phyloP scores from a whole-genome alignment of 2,329 filamentous ascomycete species.

The Fusarium oxysporum region DNA sequence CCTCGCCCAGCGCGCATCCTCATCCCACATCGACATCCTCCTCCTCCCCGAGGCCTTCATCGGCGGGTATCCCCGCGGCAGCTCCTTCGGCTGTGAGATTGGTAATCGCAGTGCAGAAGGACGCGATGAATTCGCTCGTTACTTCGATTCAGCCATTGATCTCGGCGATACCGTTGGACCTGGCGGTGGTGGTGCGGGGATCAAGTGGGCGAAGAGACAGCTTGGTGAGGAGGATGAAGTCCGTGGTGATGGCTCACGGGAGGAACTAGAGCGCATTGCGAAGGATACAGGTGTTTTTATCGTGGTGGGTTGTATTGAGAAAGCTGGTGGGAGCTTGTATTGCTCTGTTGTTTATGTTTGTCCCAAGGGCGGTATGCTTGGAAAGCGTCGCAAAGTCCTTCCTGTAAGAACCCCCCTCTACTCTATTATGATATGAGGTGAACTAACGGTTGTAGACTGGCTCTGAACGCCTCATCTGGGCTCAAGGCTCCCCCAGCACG shows the following conservation, averaged over 20 bases:
- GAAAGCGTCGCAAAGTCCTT: conserved; percentile 93
- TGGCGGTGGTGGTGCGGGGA: conserved; percentile 72
- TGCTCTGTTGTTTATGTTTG: conserved; percentile 87
- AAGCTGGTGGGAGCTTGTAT: conserved; percentile 83
- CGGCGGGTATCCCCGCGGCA: conserved; percentile 89
- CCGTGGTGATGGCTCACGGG: conserved; percentile 73
- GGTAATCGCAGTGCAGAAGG: conserved; percentile 76
- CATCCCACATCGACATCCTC: conserved; percentile 70
- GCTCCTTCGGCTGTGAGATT: conserved; percentile 79
- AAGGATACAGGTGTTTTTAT: conserved; percentile 84
- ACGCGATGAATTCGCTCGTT: conserved; percentile 83
- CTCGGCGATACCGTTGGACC: conserved; percentile 79
- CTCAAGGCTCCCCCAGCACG: conserved; percentile 82
- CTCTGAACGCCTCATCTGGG: conserved; percentile 87
- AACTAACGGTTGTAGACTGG: conserved; percentile 67
- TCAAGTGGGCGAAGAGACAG: conserved; percentile 75
- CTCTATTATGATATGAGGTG: neutral
- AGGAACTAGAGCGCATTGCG: conserved; percentile 81
- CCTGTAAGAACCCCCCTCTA: conserved; percentile 65
- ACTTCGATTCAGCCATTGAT: conserved; percentile 84
- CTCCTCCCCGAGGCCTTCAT: conserved; percentile 94
- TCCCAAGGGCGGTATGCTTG: conserved; percentile 76
- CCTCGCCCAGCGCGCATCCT: conserved; percentile 73
- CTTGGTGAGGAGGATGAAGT: conserved; percentile 54
- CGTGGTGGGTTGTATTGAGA: conserved; percentile 83